These are phyloP conservation scores for Neurospora sp. DNA, from an alignment of 495 filamentous ascomycete species.

Conservation along the genomic window DNA sequence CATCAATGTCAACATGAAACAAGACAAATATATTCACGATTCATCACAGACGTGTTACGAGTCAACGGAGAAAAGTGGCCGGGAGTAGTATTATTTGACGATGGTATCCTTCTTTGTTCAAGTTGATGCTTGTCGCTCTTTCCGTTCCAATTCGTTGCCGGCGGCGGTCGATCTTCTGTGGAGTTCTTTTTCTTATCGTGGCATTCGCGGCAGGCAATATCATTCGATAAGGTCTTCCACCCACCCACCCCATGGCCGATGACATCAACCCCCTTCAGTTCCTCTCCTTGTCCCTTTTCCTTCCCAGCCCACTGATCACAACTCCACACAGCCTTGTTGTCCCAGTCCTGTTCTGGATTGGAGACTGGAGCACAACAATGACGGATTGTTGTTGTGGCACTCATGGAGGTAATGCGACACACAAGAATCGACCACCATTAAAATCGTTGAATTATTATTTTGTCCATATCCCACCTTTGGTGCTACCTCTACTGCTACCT, in stretches of 20 bases:
- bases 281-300: not conserved
- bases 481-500: not conserved
- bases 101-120: not conserved
- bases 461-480: not conserved
- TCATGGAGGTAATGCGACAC: not conserved
- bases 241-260: not conserved
- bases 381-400: not conserved
- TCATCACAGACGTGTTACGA: not conserved
- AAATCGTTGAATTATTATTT: not conserved
- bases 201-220: not conserved
- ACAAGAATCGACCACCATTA: not conserved
- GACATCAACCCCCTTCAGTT: not conserved
- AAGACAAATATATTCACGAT: not conserved
- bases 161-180: not conserved
- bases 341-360: not conserved
- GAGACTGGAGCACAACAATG: not conserved
- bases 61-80: not conserved
- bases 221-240: not conserved
- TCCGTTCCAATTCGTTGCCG: not conserved
- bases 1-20: not conserved
- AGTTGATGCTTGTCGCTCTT: not conserved
- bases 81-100: not conserved
- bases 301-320: not conserved
- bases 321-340: not conserved
- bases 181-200: not conserved